Base-by-base conservation (phyloP, 129 eudicot species). In the Pulicaria dysenterica region DNA sequence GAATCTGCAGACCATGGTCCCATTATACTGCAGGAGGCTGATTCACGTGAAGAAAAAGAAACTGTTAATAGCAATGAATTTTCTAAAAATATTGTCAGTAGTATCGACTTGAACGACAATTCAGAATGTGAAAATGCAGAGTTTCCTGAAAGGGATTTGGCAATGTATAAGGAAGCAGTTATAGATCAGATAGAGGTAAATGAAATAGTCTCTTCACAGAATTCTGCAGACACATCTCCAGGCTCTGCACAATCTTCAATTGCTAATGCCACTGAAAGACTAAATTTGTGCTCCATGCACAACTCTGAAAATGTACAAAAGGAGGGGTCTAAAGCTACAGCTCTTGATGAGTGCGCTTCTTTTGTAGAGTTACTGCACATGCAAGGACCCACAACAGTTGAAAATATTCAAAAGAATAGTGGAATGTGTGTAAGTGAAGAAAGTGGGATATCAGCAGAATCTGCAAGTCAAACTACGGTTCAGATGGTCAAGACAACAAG, bases 191-290 rank as follows among this genome's bases (percentile, higher is more conserved):
- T 41, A 73, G 91, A 88, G 66, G 14, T 41, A 54, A 91, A 87
- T 61, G 95, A 91, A 57, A 67, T 83, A 43, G 63, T 79, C 64
- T 86, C 89, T 50, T 86, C 95, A 51, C 97, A 88, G 60, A 83
- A 83, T 50, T 82, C 92, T n/a, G 76, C 81, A 55, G 58, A 77
- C 47, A 82, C 91, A 17, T 85, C 90, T 62, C 92, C 85, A 36
- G 78, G 80, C 70, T 84, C 92, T 54, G 76, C 78, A 57, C 74
- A 84, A 62, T 89, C 91, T 16, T 66, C 84, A 65, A 48, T 72
- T 46, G 80, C 71, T 57, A 78, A 79, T 56, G 45, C 72, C 50
- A 69, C 79, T 4, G 89, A 83, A 65, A 81, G 72, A 77, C 67
- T 41, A 70, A 81, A 67, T 40, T 78, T 85, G 14, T 73, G 77